phyloP scores from a whole-genome alignment of 1,284 basidiomycete species.

The Ganoderma multipileum region DNA sequence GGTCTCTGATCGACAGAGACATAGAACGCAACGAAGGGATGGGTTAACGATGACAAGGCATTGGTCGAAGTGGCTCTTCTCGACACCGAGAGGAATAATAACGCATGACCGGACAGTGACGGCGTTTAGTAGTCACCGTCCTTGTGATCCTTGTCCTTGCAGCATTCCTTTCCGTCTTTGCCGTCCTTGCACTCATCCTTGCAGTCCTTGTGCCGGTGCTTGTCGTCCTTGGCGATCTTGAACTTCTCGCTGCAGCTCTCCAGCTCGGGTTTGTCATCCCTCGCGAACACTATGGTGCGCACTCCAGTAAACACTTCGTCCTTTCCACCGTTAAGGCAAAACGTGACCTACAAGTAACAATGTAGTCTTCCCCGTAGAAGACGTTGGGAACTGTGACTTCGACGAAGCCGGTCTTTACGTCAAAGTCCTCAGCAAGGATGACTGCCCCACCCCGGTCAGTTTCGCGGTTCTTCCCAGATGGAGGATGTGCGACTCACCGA shows the following conservation, averaged over 20 bases:
- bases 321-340: background rate
- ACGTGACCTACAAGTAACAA: background rate
- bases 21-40: background rate
- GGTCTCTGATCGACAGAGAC: background rate
- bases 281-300: background rate
- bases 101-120: background rate
- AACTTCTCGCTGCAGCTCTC: conserved; percentile 2
- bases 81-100: too few relatives aligned
- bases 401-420: background rate
- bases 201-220: background rate
- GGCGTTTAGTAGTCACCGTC: background rate
- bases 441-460: background rate
- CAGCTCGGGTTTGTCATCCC: background rate
- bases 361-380: background rate
- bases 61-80: too few relatives aligned
- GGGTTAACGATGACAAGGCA: background rate
- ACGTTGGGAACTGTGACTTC: background rate
- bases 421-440: conserved; percentile 1
- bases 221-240: background rate
- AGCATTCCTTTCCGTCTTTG: background rate
- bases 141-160: background rate
- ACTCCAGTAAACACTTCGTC: background rate
- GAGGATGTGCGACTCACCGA: background rate
- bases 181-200: background rate
- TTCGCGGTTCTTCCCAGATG: background rate